A percentile compares a stretch with the other conserved stretches of the same genome.
Conservation (phyloP, 2,329 filamentous ascomycete species). For the Aspergillus sclerotialis region DNA sequence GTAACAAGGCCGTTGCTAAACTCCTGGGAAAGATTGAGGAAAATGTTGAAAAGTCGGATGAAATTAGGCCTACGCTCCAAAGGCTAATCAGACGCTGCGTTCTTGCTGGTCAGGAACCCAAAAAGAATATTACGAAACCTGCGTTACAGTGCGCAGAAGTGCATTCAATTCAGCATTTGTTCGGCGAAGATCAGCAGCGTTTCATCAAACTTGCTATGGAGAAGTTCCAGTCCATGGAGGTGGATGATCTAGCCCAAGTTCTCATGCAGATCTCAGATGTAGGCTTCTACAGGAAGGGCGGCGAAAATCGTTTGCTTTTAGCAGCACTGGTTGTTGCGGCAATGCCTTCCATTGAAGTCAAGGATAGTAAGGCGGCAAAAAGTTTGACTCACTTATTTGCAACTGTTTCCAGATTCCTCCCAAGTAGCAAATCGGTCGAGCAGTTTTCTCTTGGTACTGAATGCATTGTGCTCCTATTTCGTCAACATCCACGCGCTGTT, state of each 20-base stretch:
- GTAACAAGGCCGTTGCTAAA: slow-evolving; percentile 28
- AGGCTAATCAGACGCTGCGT: slow-evolving; percentile 28
- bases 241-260: slow-evolving; percentile 20
- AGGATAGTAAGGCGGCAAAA: slow-evolving; percentile 27
- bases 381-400: slow-evolving; percentile 32
- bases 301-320: slow-evolving; percentile 28
- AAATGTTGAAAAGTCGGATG: slow-evolving; percentile 26
- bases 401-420: slow-evolving; percentile 23
- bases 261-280: slow-evolving; percentile 25
- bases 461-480: slow-evolving; percentile 32
- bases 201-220: slow-evolving; percentile 29
- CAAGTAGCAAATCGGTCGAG: slow-evolving; percentile 25
- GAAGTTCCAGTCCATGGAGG: slow-evolving; percentile 26
- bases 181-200: slow-evolving; percentile 30
- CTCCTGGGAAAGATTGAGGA: slow-evolving; percentile 29
- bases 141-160: slow-evolving; percentile 28
- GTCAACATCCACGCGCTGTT: slow-evolving; percentile 33
- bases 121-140: slow-evolving; percentile 20
- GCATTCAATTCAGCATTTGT: slow-evolving; percentile 28
- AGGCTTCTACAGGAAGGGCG: slow-evolving; percentile 22
- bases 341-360: slow-evolving; percentile 29
- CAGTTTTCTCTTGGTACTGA: slow-evolving; percentile 35
- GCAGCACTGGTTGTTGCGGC: slow-evolving; percentile 28
- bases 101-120: slow-evolving; percentile 21
- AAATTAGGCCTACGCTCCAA: slow-evolving; percentile 20